Percentiles rank a stretch among this genome's conserved stretches.
Evolutionary conservation across 257 asterid species (phyloP).

Genomic region (Nicotiana benthamiana): DNA sequence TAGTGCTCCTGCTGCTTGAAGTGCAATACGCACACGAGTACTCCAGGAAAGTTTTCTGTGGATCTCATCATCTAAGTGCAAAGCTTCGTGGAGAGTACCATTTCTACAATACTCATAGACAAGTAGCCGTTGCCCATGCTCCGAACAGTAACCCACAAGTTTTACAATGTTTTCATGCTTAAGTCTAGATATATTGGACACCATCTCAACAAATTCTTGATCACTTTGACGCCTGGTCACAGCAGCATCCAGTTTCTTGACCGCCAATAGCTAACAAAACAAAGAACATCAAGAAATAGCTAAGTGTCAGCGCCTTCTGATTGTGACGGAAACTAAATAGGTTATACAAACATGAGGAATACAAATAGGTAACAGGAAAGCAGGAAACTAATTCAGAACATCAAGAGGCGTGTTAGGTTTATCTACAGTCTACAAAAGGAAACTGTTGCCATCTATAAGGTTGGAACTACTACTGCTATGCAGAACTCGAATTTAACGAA

Average conservation of each 20-base stretch:
- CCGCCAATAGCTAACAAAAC: slow-evolving; percentile 56
- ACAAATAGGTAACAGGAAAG: not conserved
- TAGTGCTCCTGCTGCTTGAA: slow-evolving; percentile 86
- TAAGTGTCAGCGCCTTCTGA: not conserved
- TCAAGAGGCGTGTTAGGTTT: not conserved
- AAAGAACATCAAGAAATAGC: not conserved
- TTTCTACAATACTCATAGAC: slow-evolving; percentile 59
- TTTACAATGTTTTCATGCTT: slow-evolving; percentile 54
- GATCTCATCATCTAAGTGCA: slow-evolving; percentile 56
- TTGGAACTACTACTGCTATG: not conserved
- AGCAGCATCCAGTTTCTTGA: slow-evolving; percentile 63
- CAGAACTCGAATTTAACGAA: not conserved
- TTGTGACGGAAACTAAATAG: not conserved
- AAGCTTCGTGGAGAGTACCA: slow-evolving; percentile 78
- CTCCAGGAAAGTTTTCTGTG: slow-evolving; percentile 78
- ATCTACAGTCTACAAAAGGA: not conserved
- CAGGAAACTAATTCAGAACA: not conserved
- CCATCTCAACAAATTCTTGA: slow-evolving; percentile 61
- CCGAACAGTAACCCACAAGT: slow-evolving; percentile 78
- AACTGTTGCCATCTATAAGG: not conserved
- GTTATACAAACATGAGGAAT: not conserved
- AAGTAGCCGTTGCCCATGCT: slow-evolving; percentile 76
- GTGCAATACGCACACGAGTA: slow-evolving; percentile 66
- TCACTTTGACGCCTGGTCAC: slow-evolving; percentile 45
- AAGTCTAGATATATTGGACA: slow-evolving; percentile 49